Evolutionary conservation across 1,284 basidiomycete genomes (phyloP).

Genomic region (Ceratobasidium sp.): DNA sequence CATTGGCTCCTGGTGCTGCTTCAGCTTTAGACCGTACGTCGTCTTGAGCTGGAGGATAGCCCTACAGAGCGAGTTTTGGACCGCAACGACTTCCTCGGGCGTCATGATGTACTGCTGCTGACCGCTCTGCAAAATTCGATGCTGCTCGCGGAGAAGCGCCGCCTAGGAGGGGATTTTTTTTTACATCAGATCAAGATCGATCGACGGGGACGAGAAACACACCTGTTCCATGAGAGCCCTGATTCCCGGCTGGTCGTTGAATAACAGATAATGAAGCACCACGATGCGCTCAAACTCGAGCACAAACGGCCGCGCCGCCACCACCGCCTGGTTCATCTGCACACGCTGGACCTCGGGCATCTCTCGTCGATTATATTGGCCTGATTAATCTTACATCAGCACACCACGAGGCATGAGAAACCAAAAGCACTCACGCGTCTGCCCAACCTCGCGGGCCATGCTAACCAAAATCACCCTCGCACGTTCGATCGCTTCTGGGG

Average conservation of each 20-base stretch:
- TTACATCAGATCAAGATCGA: conserved; percentile 13
- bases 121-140: conserved; percentile 25
- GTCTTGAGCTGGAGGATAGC: conserved; percentile 21
- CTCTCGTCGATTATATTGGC: conserved; percentile 14
- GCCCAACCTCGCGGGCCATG: conserved; percentile 20
- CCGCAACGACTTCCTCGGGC: conserved; percentile 4
- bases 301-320: conserved; percentile 4
- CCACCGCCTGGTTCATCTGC: conserved; percentile 21
- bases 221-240: conserved; percentile 15
- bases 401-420: not conserved
- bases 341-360: conserved; percentile 19
- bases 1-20: conserved; percentile 18
- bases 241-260: conserved; percentile 16
- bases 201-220: not conserved
- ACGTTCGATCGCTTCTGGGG: conserved; percentile 7
- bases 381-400: too few species aligned
- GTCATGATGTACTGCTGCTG: conserved; percentile 31
- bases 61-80: not conserved
- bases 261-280: conserved; percentile 21
- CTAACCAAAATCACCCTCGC: conserved; percentile 23
- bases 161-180: conserved; percentile 15
- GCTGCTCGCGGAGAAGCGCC: conserved; percentile 23
- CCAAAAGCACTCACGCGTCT: conserved; percentile 10
- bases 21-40: conserved; percentile 7
- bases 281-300: conserved; percentile 22